Evolutionary conservation across 768 basidiomycete species (phyloP).

Genomic region (Collybia mongolica): DNA sequence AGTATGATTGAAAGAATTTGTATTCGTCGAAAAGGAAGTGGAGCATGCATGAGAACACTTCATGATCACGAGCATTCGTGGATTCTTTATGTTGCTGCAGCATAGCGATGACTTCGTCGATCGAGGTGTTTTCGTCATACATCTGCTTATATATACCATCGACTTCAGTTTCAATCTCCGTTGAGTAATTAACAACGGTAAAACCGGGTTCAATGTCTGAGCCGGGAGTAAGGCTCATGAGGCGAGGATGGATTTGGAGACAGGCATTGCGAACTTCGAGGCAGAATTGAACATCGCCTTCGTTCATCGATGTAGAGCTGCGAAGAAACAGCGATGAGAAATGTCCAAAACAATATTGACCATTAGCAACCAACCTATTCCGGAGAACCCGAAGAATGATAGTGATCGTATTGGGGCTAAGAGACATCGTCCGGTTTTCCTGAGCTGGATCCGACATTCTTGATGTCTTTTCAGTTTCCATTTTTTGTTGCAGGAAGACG

Average conservation of each 20-base stretch:
- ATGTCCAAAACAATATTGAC: background rate
- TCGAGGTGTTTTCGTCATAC: slow-evolving; percentile 93
- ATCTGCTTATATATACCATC: slow-evolving; percentile 97
- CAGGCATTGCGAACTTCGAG: slow-evolving; percentile 91
- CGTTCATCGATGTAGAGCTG: slow-evolving; percentile 72
- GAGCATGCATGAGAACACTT: slow-evolving; percentile 99
- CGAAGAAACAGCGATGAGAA: slow-evolving; percentile 7
- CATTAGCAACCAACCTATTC: slow-evolving; percentile 56
- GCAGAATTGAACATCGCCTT: slow-evolving; percentile 81
- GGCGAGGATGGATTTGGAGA: slow-evolving; percentile 91
- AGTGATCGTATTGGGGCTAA: slow-evolving; percentile 87
- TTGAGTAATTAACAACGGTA: slow-evolving; percentile 80
- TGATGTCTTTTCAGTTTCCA: slow-evolving; percentile 81
- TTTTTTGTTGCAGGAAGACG: slow-evolving; percentile 88
- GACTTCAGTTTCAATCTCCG: slow-evolving; percentile 90
- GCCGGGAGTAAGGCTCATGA: slow-evolving; percentile 90
- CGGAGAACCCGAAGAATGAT: slow-evolving; percentile 91
- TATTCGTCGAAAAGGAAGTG: slow-evolving; percentile 99
- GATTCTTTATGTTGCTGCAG: slow-evolving; percentile 86
- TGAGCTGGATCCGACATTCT: slow-evolving; percentile 75
- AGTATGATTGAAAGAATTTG: slow-evolving; percentile 98
- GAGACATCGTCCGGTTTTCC: slow-evolving; percentile 79
- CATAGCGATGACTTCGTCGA: slow-evolving; percentile 91
- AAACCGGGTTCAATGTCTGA: slow-evolving; percentile 90
- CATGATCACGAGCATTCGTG: slow-evolving; percentile 81